Base-by-base conservation (phyloP, 345 rosid genomes). In the Excoecaria cochinchinensis region DNA sequence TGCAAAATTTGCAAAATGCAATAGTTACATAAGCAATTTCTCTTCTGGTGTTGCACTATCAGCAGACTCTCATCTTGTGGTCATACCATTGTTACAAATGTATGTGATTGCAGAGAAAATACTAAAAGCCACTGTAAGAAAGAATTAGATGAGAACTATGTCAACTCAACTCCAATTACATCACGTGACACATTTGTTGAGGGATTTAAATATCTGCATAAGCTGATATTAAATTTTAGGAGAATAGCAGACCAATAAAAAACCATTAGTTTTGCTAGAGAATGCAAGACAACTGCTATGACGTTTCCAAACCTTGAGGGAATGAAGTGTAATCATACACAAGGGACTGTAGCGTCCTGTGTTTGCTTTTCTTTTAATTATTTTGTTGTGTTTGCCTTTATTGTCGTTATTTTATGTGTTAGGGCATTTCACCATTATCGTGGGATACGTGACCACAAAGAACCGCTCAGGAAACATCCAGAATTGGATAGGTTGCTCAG, bases 401-500 rank as follows among this genome's bases (percentile, higher is more conserved):
- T 59, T 36, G 66, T 39, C 67, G 25, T 69, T 22, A 10, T 4
- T 6, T 38, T 69, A 72, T 13, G 42, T 74, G 56, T 71, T 84
- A 95, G 99, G 98, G 99, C 98, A 64, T 93, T 96, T 81, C 98
- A 96, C 89, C 92, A 93, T 86, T 96, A 87, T 44, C 85, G 97
- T 42, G 89, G 84, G 38, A 63, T 6, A 52, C 81, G 67, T 13
- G 75, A 72, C 57, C 75, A 85, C 48, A 85, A 83, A 73, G 91
- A 83, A 67, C 87, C 85, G 14, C 60, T 93, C 46, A 84, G 79
- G 87, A 90, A 91, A 82, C 88, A 82, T 69, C 92, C 91, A 1
- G 95, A 96, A 74, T 76, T 93, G 82, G 97, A 96, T 81, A 91
- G 83, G 82, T 78, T 96, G 80, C 88, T 96, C 11, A 86, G 80